Conservation (phyloP, 169 alveolate genomes). For the Haemoproteus tartakovskyi region DNA sequence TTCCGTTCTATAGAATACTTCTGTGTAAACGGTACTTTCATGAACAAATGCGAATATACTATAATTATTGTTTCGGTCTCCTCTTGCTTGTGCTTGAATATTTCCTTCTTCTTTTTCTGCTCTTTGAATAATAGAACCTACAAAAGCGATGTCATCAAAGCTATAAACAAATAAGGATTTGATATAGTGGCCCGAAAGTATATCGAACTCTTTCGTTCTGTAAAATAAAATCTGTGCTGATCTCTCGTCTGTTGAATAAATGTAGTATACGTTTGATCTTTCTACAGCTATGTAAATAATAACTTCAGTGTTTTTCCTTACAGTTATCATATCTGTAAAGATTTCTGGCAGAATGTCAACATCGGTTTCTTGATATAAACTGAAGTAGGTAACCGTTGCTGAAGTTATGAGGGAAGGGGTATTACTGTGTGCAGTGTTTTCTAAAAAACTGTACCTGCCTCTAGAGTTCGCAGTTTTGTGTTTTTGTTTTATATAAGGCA, state of each 20-base stretch:
- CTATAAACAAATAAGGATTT: slow-evolving; percentile 77
- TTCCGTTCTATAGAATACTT: slow-evolving; percentile 1
- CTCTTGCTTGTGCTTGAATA: no score
- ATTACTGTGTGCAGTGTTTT: background rate
- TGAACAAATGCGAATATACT: slow-evolving; percentile 23
- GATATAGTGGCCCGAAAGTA: slow-evolving; percentile 83
- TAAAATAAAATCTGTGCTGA: background rate
- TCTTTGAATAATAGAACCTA: slow-evolving; percentile 7
- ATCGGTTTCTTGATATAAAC: slow-evolving; percentile 11
- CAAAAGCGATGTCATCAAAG: slow-evolving; percentile 26
- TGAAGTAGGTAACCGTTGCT: background rate
- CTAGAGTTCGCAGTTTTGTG: no score
- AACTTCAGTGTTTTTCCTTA: slow-evolving; percentile 9
- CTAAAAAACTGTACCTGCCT: background rate
- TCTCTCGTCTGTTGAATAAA: slow-evolving; percentile 13
- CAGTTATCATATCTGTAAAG: slow-evolving; percentile 10
- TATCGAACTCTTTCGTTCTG: slow-evolving; percentile 80
- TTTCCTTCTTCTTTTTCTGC: no score
- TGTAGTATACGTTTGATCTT: slow-evolving; percentile 17
- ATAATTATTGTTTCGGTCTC: background rate
- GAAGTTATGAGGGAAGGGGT: background rate
- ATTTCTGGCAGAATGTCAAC: background rate
- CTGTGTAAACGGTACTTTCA: slow-evolving; percentile 13
- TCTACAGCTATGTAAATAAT: slow-evolving; percentile 19
- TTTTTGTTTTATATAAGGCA: no score